phyloP scores from a whole-genome alignment of 805 yeast species.

The Komagataella ulmi region DNA sequence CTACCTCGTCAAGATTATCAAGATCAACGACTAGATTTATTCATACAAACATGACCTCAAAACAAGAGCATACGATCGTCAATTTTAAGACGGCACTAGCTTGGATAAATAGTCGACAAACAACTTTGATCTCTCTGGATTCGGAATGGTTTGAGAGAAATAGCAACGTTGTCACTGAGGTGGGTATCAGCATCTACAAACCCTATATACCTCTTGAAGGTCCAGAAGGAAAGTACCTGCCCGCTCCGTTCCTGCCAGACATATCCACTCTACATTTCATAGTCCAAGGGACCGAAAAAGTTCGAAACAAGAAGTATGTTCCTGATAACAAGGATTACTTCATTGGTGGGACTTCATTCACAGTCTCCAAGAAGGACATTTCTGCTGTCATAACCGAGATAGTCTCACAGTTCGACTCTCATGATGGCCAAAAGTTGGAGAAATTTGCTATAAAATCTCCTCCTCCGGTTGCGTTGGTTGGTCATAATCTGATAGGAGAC shows the following conservation, averaged over 20 bases:
- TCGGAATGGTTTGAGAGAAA: slow-evolving; percentile 12
- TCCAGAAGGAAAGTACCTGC: not conserved
- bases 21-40: not conserved
- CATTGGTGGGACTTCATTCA: slow-evolving; percentile 14
- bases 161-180: slow-evolving; percentile 11
- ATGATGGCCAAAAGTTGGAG: slow-evolving; percentile 6
- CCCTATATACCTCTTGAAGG: slow-evolving; percentile 15
- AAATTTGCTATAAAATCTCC: slow-evolving; percentile 7
- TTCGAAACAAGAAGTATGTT: slow-evolving; percentile 12
- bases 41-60: not conserved
- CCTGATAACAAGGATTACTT: slow-evolving; percentile 14
- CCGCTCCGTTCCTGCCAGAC: slow-evolving; percentile 13
- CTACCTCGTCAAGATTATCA: not conserved
- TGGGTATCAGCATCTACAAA: slow-evolving; percentile 16
- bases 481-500: slow-evolving; percentile 16
- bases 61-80: not conserved
- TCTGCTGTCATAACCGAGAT: slow-evolving; percentile 2
- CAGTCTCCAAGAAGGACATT: slow-evolving; percentile 7
- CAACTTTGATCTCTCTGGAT: slow-evolving; percentile 14
- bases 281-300: slow-evolving; percentile 9
- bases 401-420: slow-evolving; percentile 1
- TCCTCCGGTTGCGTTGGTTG: slow-evolving; percentile 11
- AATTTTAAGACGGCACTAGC: slow-evolving; percentile 11
- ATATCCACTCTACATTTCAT: slow-evolving; percentile 15
- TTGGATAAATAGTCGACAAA: slow-evolving; percentile 9